Base-by-base conservation (phyloP, 768 basidiomycete species). In the Ramaria rubella region DNA sequence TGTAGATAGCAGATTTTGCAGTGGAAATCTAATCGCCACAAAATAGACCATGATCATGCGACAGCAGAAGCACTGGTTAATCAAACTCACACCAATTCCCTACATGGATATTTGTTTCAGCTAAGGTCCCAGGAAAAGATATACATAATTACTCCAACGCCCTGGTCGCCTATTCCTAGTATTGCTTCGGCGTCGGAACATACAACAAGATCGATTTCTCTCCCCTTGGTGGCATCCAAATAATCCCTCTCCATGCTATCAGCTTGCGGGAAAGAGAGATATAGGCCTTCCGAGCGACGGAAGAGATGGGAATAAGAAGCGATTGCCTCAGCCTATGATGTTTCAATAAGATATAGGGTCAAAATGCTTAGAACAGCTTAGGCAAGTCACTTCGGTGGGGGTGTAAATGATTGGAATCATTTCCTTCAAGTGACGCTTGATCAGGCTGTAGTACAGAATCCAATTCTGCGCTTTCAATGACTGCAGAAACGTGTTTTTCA, bases 111-210 rank as follows among this genome's bases (percentile, higher is more conserved):
- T n/a, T n/a, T n/a, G n/a, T n/a, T n/a, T n/a, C n/a, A n/a, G n/a
- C n/a, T n/a, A n/a, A n/a, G n/a, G n/a, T n/a, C n/a, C n/a, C n/a
- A n/a, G n/a, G n/a, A n/a, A n/a, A n/a, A n/a, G n/a, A n/a, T n/a
- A n/a, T n/a, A 58, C 11, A 14, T 9, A 63, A 70, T 51, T 63
- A 79, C 84, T 74, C 87, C 70, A 38, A 92, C 90, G 56, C 91
- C 85, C 66, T 82, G 81, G 62, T 83, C 82, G 46, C 83, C 83
- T 56, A 85, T 83, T 15, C 92, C 92, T 9, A 94, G 73, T 58
- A 94, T 93, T 0, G 88, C 87, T 63, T 92, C 90, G 4, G 85
- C 81, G 66, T 94, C 92, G 0, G 89, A 87, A 54, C 86, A 85
- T 24, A 94, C 89, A 50, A 94, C 76, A 23, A 94, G 73, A 59